Conservation (phyloP, 371 early-diverging fungal species). For the Mortierella sp. region DNA sequence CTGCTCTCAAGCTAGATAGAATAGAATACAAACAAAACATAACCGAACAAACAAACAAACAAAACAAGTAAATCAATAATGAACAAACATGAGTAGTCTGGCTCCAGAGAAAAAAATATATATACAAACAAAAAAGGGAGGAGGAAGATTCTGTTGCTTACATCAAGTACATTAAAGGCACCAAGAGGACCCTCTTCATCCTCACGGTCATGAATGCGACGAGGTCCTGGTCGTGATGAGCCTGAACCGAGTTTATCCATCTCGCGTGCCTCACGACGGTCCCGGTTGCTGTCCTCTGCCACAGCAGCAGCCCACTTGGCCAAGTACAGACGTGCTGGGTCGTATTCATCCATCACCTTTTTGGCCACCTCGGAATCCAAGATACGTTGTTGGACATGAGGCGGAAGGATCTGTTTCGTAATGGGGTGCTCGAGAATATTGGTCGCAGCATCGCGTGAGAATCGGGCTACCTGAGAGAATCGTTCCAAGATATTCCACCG, state of each 20-base stretch:
- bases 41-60: too few relatives aligned
- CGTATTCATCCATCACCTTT: conserved; percentile 75
- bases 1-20: conserved; percentile 36
- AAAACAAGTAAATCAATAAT: too few relatives aligned
- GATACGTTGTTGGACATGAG: conserved; percentile 69
- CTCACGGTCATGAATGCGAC: conserved; percentile 33
- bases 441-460: conserved; percentile 78
- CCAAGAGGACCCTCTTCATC: conserved; percentile 71
- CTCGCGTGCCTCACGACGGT: conserved; percentile 55
- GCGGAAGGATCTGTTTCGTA: conserved; percentile 80
- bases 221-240: conserved; percentile 14
- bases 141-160: conserved; percentile 36
- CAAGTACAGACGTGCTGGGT: conserved; percentile 81
- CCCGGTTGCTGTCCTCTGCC: conserved; percentile 54
- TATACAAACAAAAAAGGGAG: conserved; percentile 10
- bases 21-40: too few relatives aligned
- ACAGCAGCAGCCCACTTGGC: conserved; percentile 81
- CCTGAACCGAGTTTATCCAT: conserved; percentile 48
- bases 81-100: conserved; percentile 43
- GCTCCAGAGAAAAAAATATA: conserved; percentile 42
- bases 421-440: conserved; percentile 83
- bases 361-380: conserved; percentile 62
- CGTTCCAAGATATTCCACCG: conserved; percentile 86
- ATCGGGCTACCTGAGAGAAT: conserved; percentile 84
- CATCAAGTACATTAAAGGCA: conserved; percentile 70